Conservation (phyloP, 805 yeast genomes). For the Sungouiozyma intestinalis region DNA sequence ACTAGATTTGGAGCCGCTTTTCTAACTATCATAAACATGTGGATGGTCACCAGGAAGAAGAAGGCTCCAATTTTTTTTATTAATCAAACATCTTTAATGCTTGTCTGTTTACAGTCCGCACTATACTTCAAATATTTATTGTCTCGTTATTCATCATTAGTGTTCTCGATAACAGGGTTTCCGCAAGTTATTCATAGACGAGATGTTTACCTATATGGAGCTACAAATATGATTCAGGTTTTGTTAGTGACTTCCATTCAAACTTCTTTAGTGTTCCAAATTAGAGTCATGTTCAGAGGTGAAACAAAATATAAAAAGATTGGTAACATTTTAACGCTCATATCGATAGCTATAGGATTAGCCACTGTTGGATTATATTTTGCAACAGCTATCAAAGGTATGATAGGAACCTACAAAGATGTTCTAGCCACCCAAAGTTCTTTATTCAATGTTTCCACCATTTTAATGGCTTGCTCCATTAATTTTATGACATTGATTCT, state of each 20-base stretch:
- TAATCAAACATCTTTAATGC: conserved; percentile 50
- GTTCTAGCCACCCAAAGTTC: conserved; percentile 24
- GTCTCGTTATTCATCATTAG: conserved; percentile 41
- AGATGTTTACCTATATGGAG: conserved; percentile 43
- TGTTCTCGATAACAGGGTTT: conserved; percentile 39
- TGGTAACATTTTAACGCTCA: conserved; percentile 31
- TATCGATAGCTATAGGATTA: conserved; percentile 38
- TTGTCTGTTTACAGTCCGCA: conserved; percentile 50
- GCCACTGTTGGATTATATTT: conserved; percentile 53
- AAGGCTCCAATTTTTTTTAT: conserved; percentile 64
- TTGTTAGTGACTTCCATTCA: conserved; percentile 54
- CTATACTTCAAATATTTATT: conserved; percentile 45
- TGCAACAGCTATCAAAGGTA: conserved; percentile 37
- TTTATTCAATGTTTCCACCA: conserved; percentile 43
- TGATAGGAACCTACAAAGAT: conserved; percentile 28
- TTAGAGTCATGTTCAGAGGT: conserved; percentile 56
- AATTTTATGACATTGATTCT: conserved; percentile 52
- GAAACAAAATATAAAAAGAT: conserved; percentile 35
- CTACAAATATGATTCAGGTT: conserved; percentile 50
- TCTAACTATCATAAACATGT: conserved; percentile 36
- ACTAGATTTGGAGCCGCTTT: conserved; percentile 48
- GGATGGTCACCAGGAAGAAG: conserved; percentile 41
- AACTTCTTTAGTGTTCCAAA: conserved; percentile 59
- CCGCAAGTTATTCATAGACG: conserved; percentile 29
- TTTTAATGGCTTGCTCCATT: conserved; percentile 61